Conservation (phyloP, 139 green algal genomes). For the Edaphochlamys debaryana region DNA sequence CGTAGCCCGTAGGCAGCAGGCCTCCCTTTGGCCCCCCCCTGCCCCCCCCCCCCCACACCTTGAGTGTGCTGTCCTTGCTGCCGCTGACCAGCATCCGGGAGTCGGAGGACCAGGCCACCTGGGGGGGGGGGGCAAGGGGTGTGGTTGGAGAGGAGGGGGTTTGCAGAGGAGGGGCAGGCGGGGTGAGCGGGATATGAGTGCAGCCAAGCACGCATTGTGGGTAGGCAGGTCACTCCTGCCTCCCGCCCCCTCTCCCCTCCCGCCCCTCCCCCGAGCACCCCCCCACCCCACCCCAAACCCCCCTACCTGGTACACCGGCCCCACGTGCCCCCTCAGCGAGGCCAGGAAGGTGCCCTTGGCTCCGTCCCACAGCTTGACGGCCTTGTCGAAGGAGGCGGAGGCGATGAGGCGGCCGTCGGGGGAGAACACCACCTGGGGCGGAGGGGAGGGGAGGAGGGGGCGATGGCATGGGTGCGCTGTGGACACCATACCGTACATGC, state of each 20-base stretch:
- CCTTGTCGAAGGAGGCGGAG: constrained; percentile 97
- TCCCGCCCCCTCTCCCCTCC: no score
- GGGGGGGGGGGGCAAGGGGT: neutral
- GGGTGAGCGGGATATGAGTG: neutral
- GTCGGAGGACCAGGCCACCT: constrained; percentile 94
- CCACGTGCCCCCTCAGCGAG: constrained; percentile 93
- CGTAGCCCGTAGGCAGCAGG: neutral
- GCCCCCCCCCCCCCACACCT: constrained; percentile 69
- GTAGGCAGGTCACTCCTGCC: no score
- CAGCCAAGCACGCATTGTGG: neutral
- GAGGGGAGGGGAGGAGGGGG: neutral
- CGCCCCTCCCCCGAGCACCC: neutral
- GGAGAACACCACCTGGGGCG: constrained; percentile 91
- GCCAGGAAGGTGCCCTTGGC: constrained; percentile 91
- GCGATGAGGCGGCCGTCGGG: constrained; percentile 94
- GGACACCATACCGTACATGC: no score
- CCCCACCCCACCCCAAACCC: neutral
- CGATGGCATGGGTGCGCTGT: no score
- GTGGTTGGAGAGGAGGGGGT: no score
- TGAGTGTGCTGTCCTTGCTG: constrained; percentile 97
- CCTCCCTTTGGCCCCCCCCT: no score
- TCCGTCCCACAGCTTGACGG: constrained; percentile 97
- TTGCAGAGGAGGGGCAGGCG: no score
- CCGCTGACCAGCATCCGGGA: constrained; percentile 89
- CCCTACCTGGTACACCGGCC: constrained; percentile 92